A percentile compares a stretch with the other conserved stretches of the same genome.
These are phyloP conservation scores for Fusarium sp. DNA, from an alignment of 2,329 filamentous ascomycete genomes.

Conservation along the genomic window DNA sequence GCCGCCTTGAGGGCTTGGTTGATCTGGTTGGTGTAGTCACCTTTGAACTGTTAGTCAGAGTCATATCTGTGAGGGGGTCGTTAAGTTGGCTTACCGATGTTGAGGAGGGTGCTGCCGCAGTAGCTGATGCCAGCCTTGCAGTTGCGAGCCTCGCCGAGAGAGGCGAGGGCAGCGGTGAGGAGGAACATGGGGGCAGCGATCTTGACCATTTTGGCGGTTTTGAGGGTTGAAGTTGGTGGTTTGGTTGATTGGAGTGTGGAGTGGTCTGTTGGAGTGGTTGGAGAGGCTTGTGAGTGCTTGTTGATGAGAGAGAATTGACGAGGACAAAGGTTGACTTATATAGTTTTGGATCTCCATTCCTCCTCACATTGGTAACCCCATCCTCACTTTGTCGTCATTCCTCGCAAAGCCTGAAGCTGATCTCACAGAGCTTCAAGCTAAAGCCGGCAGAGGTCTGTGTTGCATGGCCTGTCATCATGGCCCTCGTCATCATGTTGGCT, in stretches of 20 bases:
- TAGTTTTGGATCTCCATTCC: background rate
- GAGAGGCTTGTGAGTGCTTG: background rate
- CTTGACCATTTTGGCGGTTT: background rate
- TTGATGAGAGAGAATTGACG: background rate
- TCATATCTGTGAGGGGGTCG: background rate
- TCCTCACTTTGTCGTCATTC: background rate
- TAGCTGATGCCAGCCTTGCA: background rate
- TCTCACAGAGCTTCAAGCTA: background rate
- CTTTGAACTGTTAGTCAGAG: background rate
- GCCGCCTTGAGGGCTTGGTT: background rate
- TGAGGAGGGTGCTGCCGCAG: background rate
- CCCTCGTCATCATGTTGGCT: background rate
- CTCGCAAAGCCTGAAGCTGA: background rate
- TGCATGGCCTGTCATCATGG: background rate
- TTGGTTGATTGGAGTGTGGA: background rate
- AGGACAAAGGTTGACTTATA: background rate
- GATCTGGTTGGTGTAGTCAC: background rate
- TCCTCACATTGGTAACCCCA: background rate
- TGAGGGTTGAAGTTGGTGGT: background rate
- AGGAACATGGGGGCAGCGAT: background rate
- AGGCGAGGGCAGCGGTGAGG: background rate
- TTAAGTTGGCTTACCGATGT: background rate
- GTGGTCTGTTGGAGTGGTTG: background rate
- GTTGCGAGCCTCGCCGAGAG: background rate
- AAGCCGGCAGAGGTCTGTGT: background rate